Evolutionary conservation across 2,329 filamentous ascomycete genomes (phyloP).

Genomic region (Colletotrichum endophyticum): DNA sequence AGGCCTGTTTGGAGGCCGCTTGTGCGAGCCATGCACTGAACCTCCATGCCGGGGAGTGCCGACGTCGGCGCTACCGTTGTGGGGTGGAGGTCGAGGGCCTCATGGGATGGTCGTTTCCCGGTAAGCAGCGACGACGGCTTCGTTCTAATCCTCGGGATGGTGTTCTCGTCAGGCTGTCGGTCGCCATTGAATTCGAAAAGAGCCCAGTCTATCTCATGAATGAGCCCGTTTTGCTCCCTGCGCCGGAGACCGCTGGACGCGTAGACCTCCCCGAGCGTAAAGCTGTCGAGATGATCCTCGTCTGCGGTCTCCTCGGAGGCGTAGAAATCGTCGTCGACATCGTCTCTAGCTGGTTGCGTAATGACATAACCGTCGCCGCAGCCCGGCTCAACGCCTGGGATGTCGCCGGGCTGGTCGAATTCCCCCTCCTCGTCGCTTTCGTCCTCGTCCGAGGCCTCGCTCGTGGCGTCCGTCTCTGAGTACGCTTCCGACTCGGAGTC

Average conservation of each 20-base stretch:
- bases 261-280: constrained; percentile 81
- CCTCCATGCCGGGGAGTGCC: constrained; percentile 74
- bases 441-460: constrained; percentile 52
- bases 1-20: constrained; percentile 81
- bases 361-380: constrained; percentile 80
- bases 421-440: constrained; percentile 56
- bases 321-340: constrained; percentile 84
- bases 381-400: constrained; percentile 76
- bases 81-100: constrained; percentile 52
- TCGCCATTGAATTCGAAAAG: constrained; percentile 80
- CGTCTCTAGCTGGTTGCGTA: constrained; percentile 90
- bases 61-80: constrained; percentile 63
- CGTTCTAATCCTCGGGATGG: constrained; percentile 55
- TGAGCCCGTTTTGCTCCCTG: constrained; percentile 70
- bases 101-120: constrained; percentile 12
- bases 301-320: constrained; percentile 73
- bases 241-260: constrained; percentile 90
- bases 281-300: constrained; percentile 83
- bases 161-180: constrained; percentile 74
- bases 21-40: constrained; percentile 89
- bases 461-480: constrained; percentile 57
- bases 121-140: constrained; percentile 4
- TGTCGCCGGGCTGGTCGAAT: constrained; percentile 72
- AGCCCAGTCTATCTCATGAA: constrained; percentile 96
- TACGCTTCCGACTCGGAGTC: constrained; percentile 63